These are phyloP conservation scores for Trichoderma koningiopsis DNA, from an alignment of 2,329 filamentous ascomycete species.

Conservation along the genomic window DNA sequence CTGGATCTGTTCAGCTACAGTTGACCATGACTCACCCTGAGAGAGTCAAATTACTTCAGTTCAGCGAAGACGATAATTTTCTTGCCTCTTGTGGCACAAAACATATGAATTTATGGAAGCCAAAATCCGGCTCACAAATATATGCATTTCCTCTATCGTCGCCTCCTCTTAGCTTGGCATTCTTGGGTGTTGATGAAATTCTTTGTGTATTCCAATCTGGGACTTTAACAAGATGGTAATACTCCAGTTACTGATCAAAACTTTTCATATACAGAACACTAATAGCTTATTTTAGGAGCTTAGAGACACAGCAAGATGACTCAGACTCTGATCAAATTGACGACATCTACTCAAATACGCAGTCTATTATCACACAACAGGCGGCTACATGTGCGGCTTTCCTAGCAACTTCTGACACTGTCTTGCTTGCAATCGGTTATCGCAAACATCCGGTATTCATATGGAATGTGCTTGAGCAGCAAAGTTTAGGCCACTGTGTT, in stretches of 20 bases:
- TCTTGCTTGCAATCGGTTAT: neutral
- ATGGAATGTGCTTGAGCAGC: neutral
- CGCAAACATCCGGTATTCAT: neutral
- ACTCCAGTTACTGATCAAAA: neutral
- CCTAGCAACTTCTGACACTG: neutral
- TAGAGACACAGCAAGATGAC: neutral
- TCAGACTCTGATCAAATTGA: neutral
- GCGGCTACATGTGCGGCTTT: neutral
- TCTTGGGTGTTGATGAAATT: neutral
- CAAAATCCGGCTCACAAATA: neutral
- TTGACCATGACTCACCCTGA: neutral
- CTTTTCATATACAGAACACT: neutral
- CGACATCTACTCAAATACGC: neutral
- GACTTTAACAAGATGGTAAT: conserved; percentile 4
- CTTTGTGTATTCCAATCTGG: neutral
- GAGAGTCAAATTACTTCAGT: neutral
- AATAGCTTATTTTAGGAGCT: neutral
- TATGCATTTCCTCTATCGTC: neutral
- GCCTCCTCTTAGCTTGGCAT: neutral
- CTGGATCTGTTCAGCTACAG: neutral
- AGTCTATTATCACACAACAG: no score
- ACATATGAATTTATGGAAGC: neutral
- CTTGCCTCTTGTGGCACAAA: conserved; percentile 3
- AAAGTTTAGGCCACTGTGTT: neutral
- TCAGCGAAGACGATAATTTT: conserved; percentile 14